Conservation (phyloP, 2,329 filamentous ascomycete genomes). For the Neonectria ditissima region DNA sequence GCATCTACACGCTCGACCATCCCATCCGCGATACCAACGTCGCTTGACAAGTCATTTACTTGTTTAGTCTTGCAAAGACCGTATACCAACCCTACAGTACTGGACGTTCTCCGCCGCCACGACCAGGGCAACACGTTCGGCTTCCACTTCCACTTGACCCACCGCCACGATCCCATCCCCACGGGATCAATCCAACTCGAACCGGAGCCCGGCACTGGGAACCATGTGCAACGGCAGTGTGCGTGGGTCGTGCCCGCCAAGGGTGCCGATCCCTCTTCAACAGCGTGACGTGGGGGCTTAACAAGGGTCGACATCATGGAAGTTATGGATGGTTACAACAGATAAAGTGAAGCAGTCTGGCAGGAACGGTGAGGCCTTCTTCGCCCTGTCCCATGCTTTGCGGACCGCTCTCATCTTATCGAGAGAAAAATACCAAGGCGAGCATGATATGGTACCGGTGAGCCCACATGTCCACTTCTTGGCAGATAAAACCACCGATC, state of each 20-base stretch:
- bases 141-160: too few relatives aligned
- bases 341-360: too few relatives aligned
- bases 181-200: neutral
- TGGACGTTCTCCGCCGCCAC: neutral
- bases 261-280: neutral
- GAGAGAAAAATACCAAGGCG: neutral
- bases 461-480: slow-evolving; percentile 13
- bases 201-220: neutral
- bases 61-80: too few relatives aligned
- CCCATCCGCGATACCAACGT: neutral
- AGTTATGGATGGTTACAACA: too few relatives aligned
- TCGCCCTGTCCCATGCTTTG: neutral
- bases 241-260: neutral
- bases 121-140: too few relatives aligned
- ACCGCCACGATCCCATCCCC: neutral
- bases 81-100: too few relatives aligned
- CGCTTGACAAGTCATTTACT: too few relatives aligned
- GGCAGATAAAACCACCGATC: slow-evolving; percentile 31
- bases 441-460: neutral
- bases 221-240: neutral
- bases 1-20: neutral
- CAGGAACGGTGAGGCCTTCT: neutral
- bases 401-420: neutral
- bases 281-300: neutral
- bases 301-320: neutral